Evolutionary conservation across 2,329 filamentous ascomycete genomes (phyloP).

Genomic region (Cercospora janseana): DNA sequence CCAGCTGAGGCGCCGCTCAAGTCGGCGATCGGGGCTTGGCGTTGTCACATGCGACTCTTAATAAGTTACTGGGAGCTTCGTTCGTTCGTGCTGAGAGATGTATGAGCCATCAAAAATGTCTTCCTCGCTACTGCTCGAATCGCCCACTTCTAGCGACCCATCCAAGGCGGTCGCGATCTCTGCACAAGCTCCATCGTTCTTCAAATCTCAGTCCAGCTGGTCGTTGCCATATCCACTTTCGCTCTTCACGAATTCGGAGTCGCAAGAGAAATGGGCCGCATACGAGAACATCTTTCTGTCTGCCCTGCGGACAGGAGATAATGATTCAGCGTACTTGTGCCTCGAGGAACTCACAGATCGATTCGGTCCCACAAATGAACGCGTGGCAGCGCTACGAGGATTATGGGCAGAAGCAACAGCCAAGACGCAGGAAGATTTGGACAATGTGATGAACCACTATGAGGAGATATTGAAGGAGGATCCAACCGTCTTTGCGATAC

Average conservation of each 20-base stretch:
- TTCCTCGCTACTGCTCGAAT: constrained; percentile 29
- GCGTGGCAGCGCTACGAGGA: constrained; percentile 78
- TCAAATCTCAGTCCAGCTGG: constrained; percentile 39
- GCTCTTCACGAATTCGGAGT: constrained; percentile 58
- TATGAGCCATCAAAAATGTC: constrained; percentile 21
- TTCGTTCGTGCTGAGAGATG: background rate
- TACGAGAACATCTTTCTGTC: constrained; percentile 86
- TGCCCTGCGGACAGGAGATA: constrained; percentile 80
- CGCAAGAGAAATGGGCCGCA: constrained; percentile 75
- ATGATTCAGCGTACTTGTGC: constrained; percentile 70
- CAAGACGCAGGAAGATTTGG: constrained; percentile 61
- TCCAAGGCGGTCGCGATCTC: constrained; percentile 47
- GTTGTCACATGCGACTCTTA: constrained; percentile 13
- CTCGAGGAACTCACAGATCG: constrained; percentile 72
- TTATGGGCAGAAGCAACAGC: constrained; percentile 82
- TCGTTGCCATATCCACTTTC: constrained; percentile 52
- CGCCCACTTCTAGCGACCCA: constrained; percentile 43
- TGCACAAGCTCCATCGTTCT: constrained; percentile 45
- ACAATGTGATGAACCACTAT: constrained; percentile 72
- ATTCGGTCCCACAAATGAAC: constrained; percentile 82
- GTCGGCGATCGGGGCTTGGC: constrained; percentile 8
- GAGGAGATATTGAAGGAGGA: constrained; percentile 70
- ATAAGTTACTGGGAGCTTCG: constrained; percentile 9
- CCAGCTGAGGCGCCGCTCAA: background rate
- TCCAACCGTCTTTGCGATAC: constrained; percentile 76